Percentiles rank a stretch among this genome's conserved stretches.
These are phyloP conservation scores for Hericium coralloides DNA, from an alignment of 768 basidiomycete genomes.

Conservation along the genomic window DNA sequence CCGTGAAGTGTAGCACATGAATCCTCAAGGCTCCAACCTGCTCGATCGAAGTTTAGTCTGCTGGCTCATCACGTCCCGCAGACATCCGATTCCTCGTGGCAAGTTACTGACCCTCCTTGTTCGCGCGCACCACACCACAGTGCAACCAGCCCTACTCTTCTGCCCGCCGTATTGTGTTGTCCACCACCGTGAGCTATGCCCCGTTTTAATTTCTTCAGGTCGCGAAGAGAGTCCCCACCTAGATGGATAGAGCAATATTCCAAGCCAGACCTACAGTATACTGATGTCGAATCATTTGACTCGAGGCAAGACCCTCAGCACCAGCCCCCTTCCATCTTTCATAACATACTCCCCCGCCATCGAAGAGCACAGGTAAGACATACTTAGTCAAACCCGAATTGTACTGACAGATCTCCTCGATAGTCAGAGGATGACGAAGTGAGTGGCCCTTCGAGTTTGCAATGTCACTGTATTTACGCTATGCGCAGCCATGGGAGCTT, in stretches of 20 bases:
- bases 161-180: not conserved
- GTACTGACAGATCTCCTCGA: too few relatives aligned
- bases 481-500: slow-evolving; percentile 10
- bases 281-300: too few relatives aligned
- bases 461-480: not conserved
- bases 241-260: not conserved
- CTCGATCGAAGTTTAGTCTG: too few relatives aligned
- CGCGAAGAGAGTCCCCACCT: not conserved
- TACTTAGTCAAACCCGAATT: too few relatives aligned
- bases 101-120: not conserved
- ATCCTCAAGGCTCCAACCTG: too few relatives aligned
- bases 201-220: not conserved
- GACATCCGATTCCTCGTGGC: not conserved
- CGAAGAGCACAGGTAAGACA: not conserved
- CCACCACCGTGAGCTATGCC: not conserved
- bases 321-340: not conserved
- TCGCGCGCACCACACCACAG: too few relatives aligned
- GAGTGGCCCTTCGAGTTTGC: not conserved
- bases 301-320: not conserved
- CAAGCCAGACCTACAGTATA: not conserved
- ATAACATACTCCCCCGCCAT: not conserved
- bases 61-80: not conserved
- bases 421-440: too few relatives aligned
- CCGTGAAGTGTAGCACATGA: too few relatives aligned
- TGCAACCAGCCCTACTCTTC: not conserved